Evolutionary conservation across 495 filamentous ascomycete species (phyloP).

Genomic region (Cercophora samala): DNA sequence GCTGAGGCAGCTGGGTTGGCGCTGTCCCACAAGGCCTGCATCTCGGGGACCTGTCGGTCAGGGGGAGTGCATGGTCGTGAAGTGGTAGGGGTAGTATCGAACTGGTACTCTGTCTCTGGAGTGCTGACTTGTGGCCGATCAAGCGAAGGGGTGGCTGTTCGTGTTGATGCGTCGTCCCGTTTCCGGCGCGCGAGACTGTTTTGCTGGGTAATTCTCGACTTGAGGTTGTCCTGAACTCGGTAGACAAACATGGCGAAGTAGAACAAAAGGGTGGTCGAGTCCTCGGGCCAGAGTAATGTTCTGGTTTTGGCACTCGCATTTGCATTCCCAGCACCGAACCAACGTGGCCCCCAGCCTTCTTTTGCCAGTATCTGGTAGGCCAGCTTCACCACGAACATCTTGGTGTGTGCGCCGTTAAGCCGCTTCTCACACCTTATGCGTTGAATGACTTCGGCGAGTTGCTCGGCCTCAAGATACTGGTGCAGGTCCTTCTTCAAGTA

Average conservation of each 20-base stretch:
- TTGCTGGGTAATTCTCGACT: not conserved
- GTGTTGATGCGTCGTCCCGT: not conserved
- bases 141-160: not conserved
- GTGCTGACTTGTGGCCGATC: not conserved
- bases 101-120: not conserved
- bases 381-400: conserved; percentile 8
- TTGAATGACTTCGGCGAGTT: not conserved
- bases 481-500: conserved; percentile 12
- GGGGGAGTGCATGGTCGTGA: not conserved
- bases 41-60: not conserved
- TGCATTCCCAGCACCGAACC: conserved; percentile 16
- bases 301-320: conserved; percentile 4
- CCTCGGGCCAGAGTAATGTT: conserved; percentile 20
- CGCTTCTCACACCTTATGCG: not conserved
- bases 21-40: not conserved
- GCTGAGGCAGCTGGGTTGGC: not conserved
- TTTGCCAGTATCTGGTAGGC: conserved; percentile 18
- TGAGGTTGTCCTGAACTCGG: conserved; percentile 6
- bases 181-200: not conserved
- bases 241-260: conserved; percentile 23
- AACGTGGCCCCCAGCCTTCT: conserved; percentile 17
- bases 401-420: conserved; percentile 4
- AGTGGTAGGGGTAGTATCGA: not conserved
- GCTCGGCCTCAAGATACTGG: conserved; percentile 3
- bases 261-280: conserved; percentile 19